Evolutionary conservation across 176 grass and related monocot genomes (phyloP).

Genomic region (Saccharum spontaneum): DNA sequence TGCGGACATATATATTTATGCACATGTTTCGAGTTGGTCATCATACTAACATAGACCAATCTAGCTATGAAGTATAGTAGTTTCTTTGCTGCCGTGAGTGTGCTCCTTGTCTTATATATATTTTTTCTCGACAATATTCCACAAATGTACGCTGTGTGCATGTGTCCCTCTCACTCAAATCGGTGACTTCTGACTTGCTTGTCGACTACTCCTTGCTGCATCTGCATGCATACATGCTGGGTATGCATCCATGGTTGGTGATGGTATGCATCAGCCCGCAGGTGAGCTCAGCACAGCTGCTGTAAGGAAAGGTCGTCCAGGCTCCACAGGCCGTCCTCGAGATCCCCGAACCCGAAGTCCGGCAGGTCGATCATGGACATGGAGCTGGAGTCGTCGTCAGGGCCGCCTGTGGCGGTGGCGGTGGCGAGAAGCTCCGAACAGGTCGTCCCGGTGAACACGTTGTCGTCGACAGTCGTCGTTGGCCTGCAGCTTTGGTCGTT

Average conservation of each 20-base stretch:
- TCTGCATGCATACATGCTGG: neutral
- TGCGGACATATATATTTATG: neutral
- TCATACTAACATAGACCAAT: neutral
- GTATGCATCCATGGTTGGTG: neutral
- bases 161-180: neutral
- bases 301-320: neutral
- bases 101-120: neutral
- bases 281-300: neutral
- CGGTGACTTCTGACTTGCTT: neutral
- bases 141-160: too few species aligned
- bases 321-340: neutral
- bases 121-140: neutral
- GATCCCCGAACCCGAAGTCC: slow-evolving; percentile 38
- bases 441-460: slow-evolving; percentile 27
- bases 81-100: neutral
- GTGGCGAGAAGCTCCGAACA: slow-evolving; percentile 62
- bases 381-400: neutral
- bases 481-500: neutral
- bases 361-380: slow-evolving; percentile 21
- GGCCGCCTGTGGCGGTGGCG: slow-evolving; percentile 22
- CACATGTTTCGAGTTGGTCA: slow-evolving; percentile 1
- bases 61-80: neutral
- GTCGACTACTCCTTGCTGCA: neutral
- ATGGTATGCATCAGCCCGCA: neutral
- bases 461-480: neutral